A percentile compares a stretch with the other conserved stretches of the same genome.
Conservation (phyloP, 2,329 filamentous ascomycete species). For the Aspergillus piperis region DNA sequence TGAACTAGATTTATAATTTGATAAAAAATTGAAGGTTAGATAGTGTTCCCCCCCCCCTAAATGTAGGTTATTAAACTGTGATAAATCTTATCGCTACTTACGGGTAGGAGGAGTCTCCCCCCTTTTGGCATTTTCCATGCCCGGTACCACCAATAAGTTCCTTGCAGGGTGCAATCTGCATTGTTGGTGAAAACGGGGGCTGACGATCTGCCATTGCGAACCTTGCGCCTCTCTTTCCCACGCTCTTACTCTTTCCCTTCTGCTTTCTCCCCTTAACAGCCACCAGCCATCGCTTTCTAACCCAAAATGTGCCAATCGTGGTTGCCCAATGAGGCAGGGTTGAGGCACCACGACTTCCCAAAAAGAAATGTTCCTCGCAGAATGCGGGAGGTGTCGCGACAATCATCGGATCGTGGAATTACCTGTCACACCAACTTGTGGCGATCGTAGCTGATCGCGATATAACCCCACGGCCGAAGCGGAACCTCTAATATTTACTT, state of each 20-base stretch:
- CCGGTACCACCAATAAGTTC: slow-evolving; percentile 4
- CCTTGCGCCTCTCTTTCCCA: neutral
- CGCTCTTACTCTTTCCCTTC: slow-evolving; percentile 2
- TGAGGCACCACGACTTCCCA: neutral
- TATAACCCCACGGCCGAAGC: neutral
- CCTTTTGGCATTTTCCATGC: neutral
- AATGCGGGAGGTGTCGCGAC: neutral
- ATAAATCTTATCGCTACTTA: neutral
- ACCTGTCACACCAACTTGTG: neutral
- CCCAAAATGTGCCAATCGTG: slow-evolving; percentile 2
- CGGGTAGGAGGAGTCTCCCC: no score
- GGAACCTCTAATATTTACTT: no score
- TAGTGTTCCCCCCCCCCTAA: no score
- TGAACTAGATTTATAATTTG: no score
- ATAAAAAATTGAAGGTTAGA: no score
- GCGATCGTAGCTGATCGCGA: neutral
- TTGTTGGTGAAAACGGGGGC: neutral
- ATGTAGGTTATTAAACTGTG: neutral
- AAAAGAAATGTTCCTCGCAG: neutral
- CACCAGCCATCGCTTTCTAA: neutral
- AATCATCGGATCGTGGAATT: neutral
- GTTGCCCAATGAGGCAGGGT: neutral
- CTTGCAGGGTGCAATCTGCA: slow-evolving; percentile 8
- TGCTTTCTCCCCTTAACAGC: neutral
- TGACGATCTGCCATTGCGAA: neutral